Base-by-base conservation (phyloP, 2,329 filamentous ascomycete genomes). In the Xylariaceae sp. region DNA sequence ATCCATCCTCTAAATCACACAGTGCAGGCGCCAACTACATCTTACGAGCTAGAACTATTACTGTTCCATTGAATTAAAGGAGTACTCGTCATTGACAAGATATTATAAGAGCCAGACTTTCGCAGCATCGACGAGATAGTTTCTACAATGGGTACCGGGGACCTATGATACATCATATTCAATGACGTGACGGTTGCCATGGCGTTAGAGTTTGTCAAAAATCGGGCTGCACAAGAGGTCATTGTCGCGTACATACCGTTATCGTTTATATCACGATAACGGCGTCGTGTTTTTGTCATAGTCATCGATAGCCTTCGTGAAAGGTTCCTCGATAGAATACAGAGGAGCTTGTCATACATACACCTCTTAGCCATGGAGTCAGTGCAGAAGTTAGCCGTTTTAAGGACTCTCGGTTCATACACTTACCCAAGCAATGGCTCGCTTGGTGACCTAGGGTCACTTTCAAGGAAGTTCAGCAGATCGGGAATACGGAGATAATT, bases 161-260 rank as follows among this genome's bases (percentile, higher is more conserved):
- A 23, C 36, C 20, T 39, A 39, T 39, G 36, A 16, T 39, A 39
- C 13, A 24, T 39, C 36, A 39, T 18, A 16, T 39, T 39, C 7
- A 39, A 13, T 13, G 36, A 39, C 20, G 36, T 39, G 6, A 39
- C 36, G 13, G 36, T 39, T 39, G 6, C 36, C 13, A 39, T 39
- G 36, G 36, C 36, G 15, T 39, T 39, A 24, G 36, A 39, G n/a
- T 6, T 39, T 39, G 20, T 39, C 36, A 39, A 39, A 15, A 39
- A 16, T 16, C 36, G 36, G 7, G 9, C 20, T 39, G 36, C 6
- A 24, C 36, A 33, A 11, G 30, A 33, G n/a, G n/a, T n/a, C n/a
- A n/a, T n/a, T n/a, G n/a, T n/a, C n/a, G n/a, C n/a, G n/a, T n/a
- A n/a, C n/a, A n/a, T n/a, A n/a, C n/a, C n/a, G n/a, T n/a, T n/a